Percentiles rank a stretch among this genome's conserved stretches.
Conservation (phyloP, 768 basidiomycete species). For the Mycena metata region DNA sequence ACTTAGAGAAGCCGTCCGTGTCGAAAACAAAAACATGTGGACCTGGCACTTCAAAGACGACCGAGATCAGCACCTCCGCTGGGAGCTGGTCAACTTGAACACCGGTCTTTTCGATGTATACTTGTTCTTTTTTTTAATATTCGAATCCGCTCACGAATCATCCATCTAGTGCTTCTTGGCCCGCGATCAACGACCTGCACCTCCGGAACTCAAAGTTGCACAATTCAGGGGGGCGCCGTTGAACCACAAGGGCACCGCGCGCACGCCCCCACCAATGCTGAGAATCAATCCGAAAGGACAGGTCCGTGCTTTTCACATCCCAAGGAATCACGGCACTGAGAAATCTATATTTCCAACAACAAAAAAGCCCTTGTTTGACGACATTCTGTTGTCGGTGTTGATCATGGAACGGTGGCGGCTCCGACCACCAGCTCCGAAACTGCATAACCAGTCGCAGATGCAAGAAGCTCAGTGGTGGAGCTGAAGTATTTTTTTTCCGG, state of each 20-base stretch:
- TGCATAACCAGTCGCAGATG: too few species aligned
- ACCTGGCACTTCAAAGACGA: constrained; percentile 25
- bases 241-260: constrained; percentile 9
- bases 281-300: constrained; percentile 28
- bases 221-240: constrained; percentile 19
- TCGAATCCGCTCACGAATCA: neutral
- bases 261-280: constrained; percentile 13
- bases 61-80: constrained; percentile 18
- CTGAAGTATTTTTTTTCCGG: neutral
- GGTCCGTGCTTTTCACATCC: constrained; percentile 32
- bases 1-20: constrained; percentile 6
- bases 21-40: neutral
- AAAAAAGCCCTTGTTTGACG: constrained; percentile 50
- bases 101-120: constrained; percentile 23
- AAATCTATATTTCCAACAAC: too few species aligned
- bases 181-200: neutral
- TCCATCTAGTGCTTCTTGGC: constrained; percentile 7
- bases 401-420: constrained; percentile 51
- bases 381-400: constrained; percentile 50
- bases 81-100: constrained; percentile 19
- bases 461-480: constrained; percentile 22
- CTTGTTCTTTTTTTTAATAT: neutral
- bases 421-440: constrained; percentile 35
- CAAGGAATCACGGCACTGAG: constrained; percentile 40
- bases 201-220: constrained; percentile 23